Conservation (phyloP, 192 early-diverging fungal genomes). For the Spinellus fusiger region DNA sequence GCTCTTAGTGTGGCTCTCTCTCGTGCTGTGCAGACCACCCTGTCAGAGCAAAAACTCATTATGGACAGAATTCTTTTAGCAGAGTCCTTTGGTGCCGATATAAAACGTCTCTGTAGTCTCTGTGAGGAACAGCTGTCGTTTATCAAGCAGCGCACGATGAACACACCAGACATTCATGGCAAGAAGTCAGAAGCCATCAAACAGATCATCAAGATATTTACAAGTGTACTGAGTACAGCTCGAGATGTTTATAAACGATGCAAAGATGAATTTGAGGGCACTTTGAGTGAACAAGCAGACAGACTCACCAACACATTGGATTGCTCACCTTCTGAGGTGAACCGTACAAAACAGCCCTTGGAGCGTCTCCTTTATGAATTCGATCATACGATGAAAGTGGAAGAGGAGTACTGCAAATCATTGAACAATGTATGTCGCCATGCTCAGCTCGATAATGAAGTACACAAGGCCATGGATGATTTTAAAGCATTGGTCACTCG, state of each 20-base stretch:
- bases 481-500: not conserved
- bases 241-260: constrained; percentile 10
- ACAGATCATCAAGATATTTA: constrained; percentile 9
- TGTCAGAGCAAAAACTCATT: not conserved
- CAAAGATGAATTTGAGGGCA: constrained; percentile 10
- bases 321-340: not conserved
- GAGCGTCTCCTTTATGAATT: constrained; percentile 13
- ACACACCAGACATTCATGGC: constrained; percentile 11
- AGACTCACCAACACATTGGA: constrained; percentile 8
- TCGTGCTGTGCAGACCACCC: not conserved
- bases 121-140: constrained; percentile 20
- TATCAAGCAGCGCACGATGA: constrained; percentile 13
- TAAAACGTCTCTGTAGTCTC: not conserved
- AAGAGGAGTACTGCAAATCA: constrained; percentile 12
- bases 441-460: constrained; percentile 7
- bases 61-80: constrained; percentile 1
- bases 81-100: not conserved
- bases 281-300: constrained; percentile 1
- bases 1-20: not conserved
- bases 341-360: not conserved
- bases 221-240: constrained; percentile 1
- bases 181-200: constrained; percentile 20
- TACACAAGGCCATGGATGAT: not conserved
- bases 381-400: constrained; percentile 3
- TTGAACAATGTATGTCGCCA: constrained; percentile 2